Conservation (phyloP, 2,329 filamentous ascomycete species). For the Aspergillus hortae region DNA sequence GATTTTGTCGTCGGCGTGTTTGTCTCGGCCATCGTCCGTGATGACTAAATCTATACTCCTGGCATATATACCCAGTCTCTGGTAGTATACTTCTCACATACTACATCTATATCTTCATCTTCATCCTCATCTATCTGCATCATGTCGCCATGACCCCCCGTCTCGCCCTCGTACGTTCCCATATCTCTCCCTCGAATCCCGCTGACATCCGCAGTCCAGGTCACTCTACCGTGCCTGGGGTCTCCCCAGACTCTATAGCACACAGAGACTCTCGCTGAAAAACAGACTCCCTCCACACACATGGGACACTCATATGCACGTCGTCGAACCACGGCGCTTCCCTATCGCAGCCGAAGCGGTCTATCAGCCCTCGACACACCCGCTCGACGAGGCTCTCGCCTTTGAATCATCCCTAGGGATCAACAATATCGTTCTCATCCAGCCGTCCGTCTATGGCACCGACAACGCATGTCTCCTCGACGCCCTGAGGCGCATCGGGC, state of each 20-base stretch:
- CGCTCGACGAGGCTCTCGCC: slow-evolving; percentile 47
- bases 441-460: slow-evolving; percentile 59
- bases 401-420: slow-evolving; percentile 54
- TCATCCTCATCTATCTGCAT: neutral
- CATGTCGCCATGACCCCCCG: too few species aligned
- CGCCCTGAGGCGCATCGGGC: slow-evolving; percentile 50
- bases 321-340: slow-evolving; percentile 53
- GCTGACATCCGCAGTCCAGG: too few species aligned
- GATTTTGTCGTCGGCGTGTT: neutral
- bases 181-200: too few species aligned
- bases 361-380: slow-evolving; percentile 52
- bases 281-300: slow-evolving; percentile 32
- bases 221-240: too few species aligned
- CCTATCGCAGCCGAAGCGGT: slow-evolving; percentile 47
- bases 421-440: slow-evolving; percentile 56
- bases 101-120: neutral
- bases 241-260: neutral
- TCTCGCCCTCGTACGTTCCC: too few species aligned
- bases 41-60: too few species aligned
- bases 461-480: slow-evolving; percentile 60
- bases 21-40: neutral
- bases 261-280: slow-evolving; percentile 10
- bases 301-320: slow-evolving; percentile 64
- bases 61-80: too few species aligned
- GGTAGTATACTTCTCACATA: too few species aligned